These are phyloP conservation scores for Rhododendron henanense DNA, from an alignment of 148 eudicot species.

Conservation along the genomic window DNA sequence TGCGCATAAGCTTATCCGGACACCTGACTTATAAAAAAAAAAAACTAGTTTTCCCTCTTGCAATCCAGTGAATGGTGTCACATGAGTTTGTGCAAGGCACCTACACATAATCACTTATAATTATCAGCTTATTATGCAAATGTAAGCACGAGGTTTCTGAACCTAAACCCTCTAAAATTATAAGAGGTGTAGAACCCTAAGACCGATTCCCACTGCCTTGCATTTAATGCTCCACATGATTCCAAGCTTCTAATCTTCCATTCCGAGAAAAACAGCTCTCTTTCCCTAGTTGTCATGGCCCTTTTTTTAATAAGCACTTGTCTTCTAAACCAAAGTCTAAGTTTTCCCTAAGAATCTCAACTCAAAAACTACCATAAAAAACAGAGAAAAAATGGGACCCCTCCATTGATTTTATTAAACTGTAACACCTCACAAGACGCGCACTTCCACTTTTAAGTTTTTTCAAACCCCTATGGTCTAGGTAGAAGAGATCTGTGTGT, in stretches of 20 bases:
- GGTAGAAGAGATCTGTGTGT: slow-evolving; percentile 47
- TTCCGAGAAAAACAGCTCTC: slow-evolving; percentile 62
- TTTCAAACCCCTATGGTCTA: slow-evolving; percentile 46
- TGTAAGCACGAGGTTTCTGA: slow-evolving; percentile 37
- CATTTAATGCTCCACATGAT: slow-evolving; percentile 92
- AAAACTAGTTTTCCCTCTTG: not conserved
- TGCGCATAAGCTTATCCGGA: not conserved
- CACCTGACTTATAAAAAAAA: too few relatives aligned
- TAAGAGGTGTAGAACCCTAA: slow-evolving; percentile 47
- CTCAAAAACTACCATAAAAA: not conserved
- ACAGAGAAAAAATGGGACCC: not conserved
- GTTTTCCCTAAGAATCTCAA: not conserved
- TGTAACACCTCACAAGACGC: slow-evolving; percentile 24
- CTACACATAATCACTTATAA: not conserved
- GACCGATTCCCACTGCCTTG: slow-evolving; percentile 40
- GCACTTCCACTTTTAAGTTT: slow-evolving; percentile 18
- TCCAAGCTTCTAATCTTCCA: slow-evolving; percentile 71
- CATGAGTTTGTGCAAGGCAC: not conserved
- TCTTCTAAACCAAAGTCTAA: slow-evolving; percentile 14
- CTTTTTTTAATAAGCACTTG: slow-evolving; percentile 7
- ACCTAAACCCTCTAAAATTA: slow-evolving; percentile 18
- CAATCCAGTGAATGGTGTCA: slow-evolving; percentile 2
- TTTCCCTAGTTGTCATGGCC: slow-evolving; percentile 38
- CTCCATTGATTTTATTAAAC: not conserved
- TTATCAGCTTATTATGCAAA: not conserved